Conservation (phyloP, 495 filamentous ascomycete genomes). For the Lineolata rhizophorae region DNA sequence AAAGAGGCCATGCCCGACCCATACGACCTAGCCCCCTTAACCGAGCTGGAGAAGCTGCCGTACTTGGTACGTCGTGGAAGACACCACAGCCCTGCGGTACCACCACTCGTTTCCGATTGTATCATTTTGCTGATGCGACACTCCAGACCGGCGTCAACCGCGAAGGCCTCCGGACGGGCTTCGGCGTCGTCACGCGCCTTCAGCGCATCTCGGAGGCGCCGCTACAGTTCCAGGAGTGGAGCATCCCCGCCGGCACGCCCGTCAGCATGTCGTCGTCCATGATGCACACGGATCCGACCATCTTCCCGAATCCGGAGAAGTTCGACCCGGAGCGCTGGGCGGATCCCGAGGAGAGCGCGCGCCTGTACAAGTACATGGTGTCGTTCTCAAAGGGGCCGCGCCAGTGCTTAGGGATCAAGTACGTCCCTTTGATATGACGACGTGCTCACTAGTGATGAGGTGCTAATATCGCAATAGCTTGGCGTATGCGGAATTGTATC, state of each 20-base stretch:
- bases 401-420: neutral
- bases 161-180: neutral
- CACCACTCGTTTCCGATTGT: no score
- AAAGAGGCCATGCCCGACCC: no score
- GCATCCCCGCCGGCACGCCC: neutral
- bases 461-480: no score
- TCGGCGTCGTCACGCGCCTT: neutral
- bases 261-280: neutral
- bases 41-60: neutral
- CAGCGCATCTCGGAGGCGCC: neutral
- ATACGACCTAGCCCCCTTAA: neutral
- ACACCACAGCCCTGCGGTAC: no score
- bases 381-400: neutral
- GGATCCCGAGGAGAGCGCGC: neutral
- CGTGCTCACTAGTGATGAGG: no score
- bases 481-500: constrained; percentile 17
- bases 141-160: neutral
- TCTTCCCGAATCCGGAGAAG: neutral
- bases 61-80: no score
- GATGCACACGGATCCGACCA: neutral
- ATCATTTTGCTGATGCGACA: no score
- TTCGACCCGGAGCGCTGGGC: neutral
- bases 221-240: neutral
- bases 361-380: neutral
- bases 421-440: no score